Evolutionary conservation across 306 rosid species (phyloP).

Genomic region (Lagenaria siceraria): DNA sequence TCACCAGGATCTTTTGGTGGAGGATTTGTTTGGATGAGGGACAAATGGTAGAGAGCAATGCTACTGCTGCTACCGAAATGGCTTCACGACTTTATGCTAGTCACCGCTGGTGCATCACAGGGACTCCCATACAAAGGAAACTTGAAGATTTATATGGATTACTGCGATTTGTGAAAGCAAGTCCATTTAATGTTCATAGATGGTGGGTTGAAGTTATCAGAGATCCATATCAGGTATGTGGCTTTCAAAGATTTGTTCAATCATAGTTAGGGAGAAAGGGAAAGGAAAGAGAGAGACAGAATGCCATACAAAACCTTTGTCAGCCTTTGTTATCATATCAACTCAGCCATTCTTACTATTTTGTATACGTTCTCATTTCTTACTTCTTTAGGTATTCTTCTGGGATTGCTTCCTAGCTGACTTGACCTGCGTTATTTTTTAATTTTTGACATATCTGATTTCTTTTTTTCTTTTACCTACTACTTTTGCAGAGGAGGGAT

Average conservation of each 20-base stretch:
- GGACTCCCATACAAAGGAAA: slow-evolving; percentile 92
- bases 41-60: slow-evolving; percentile 95
- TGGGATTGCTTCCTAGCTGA: background rate
- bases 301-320: background rate
- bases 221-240: slow-evolving; percentile 78
- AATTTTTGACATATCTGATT: background rate
- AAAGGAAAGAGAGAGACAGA: slow-evolving; percentile 8
- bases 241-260: background rate
- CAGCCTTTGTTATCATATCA: background rate
- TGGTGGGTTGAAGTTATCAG: slow-evolving; percentile 96
- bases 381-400: background rate
- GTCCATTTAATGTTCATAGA: slow-evolving; percentile 64
- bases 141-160: slow-evolving; percentile 88
- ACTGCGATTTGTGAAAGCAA: slow-evolving; percentile 58
- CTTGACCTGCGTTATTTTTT: background rate
- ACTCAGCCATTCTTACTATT: background rate
- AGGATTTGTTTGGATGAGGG: slow-evolving; percentile 97
- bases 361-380: background rate
- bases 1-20: slow-evolving; percentile 96
- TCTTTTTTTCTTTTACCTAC: slow-evolving; percentile 7
- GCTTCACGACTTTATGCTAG: slow-evolving; percentile 68
- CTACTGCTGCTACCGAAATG: slow-evolving; percentile 80
- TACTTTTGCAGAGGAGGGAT: slow-evolving; percentile 64
- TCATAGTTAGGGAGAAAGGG: background rate
- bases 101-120: slow-evolving; percentile 89